phyloP scores from a whole-genome alignment of 1,284 basidiomycete species.

The Fomitiporia mediterranea region DNA sequence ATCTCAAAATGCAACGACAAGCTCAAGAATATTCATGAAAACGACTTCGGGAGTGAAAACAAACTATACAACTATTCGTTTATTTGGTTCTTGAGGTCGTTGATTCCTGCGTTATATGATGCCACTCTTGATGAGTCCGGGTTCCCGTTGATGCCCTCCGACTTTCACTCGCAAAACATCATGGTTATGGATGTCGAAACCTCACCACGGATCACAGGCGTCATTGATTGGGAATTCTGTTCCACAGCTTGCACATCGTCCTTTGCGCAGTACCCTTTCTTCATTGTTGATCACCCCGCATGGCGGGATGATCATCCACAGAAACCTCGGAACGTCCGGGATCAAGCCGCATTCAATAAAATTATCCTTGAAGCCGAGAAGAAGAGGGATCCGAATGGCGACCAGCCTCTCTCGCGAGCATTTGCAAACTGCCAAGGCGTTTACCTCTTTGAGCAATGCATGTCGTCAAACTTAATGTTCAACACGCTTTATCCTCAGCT shows the following conservation, averaged over 20 bases:
- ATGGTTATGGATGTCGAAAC: not conserved
- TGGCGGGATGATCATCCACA: not conserved
- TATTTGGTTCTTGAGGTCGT: not conserved
- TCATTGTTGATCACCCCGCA: not conserved
- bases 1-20: not conserved
- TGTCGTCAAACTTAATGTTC: not conserved
- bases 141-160: not conserved
- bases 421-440: not conserved
- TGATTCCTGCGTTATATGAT: not conserved
- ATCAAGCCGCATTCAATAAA: not conserved
- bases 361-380: not conserved
- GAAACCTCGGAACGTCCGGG: not conserved
- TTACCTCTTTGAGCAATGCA: not conserved
- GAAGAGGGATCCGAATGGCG: not conserved
- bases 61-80: not conserved
- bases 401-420: not conserved
- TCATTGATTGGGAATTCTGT: not conserved
- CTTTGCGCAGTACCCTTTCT: slow-evolving; percentile 1
- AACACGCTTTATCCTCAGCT: not conserved
- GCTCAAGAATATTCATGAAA: not conserved
- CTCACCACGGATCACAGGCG: not conserved
- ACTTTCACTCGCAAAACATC: not conserved
- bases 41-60: not conserved
- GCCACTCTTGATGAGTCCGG: not conserved
- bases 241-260: not conserved